A percentile compares a stretch with the other conserved stretches of the same genome.
phyloP scores from a whole-genome alignment of 2,329 filamentous ascomycete genomes.

The Chalaropsis thielavioides region DNA sequence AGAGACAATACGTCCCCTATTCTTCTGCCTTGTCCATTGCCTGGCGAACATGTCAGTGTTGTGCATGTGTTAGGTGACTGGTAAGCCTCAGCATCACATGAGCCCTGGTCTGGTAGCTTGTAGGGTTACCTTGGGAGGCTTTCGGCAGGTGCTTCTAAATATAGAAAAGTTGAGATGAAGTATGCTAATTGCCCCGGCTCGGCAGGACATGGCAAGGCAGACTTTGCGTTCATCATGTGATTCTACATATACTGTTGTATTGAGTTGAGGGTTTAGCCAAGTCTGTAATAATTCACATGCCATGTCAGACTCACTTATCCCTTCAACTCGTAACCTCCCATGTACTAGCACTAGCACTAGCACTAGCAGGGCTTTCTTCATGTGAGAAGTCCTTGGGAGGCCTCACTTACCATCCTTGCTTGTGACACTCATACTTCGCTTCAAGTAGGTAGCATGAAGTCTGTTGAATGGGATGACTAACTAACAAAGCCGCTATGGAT shows the following conservation, averaged over 20 bases:
- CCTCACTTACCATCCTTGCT: background rate
- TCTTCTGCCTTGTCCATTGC: no score
- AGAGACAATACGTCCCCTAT: no score
- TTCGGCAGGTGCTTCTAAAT: background rate
- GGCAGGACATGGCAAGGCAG: background rate
- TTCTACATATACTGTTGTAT: background rate
- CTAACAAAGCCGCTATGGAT: no score
- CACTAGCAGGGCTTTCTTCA: background rate
- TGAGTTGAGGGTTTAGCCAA: background rate
- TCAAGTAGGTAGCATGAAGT: no score
- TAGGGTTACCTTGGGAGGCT: background rate
- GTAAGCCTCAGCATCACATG: background rate
- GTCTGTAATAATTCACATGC: background rate
- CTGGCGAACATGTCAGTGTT: background rate
- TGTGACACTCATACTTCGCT: no score
- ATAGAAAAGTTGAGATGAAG: conserved; percentile 1
- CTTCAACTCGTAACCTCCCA: background rate
- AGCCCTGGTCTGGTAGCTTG: background rate
- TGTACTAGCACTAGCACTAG: background rate
- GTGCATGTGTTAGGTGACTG: background rate
- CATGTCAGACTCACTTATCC: background rate
- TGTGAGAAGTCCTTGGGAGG: background rate
- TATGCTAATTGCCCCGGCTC: background rate
- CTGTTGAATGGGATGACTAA: no score
- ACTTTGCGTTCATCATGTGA: background rate